phyloP scores from a whole-genome alignment of 768 basidiomycete genomes.

The Pulveroboletus frians region DNA sequence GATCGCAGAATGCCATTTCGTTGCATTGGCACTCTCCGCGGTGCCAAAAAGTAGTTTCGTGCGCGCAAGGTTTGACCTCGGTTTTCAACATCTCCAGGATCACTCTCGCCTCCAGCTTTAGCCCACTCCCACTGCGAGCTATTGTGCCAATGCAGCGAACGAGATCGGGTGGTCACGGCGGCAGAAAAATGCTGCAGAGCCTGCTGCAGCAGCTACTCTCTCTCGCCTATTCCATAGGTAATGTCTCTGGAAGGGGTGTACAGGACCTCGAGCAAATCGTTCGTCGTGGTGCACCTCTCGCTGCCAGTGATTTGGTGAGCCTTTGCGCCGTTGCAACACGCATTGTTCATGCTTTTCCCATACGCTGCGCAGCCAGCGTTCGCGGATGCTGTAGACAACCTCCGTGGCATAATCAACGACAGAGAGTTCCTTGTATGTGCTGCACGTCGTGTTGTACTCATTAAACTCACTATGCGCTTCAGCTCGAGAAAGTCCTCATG shows the following conservation, averaged over 20 bases:
- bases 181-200: slow-evolving; percentile 1
- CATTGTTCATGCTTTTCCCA: not conserved
- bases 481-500: slow-evolving; percentile 62
- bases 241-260: slow-evolving; percentile 14
- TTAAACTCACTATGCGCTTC: slow-evolving; percentile 4
- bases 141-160: slow-evolving; percentile 4
- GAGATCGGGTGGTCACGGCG: not conserved
- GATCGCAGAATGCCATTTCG: slow-evolving; percentile 1
- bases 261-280: slow-evolving; percentile 27
- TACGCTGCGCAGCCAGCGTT: slow-evolving; percentile 39
- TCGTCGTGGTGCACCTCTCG: slow-evolving; percentile 24
- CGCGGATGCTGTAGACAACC: slow-evolving; percentile 42
- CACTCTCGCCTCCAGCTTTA: not conserved
- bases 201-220: slow-evolving; percentile 14
- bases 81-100: not conserved
- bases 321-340: not conserved
- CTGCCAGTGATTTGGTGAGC: slow-evolving; percentile 27
- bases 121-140: not conserved
- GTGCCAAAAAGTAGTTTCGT: not conserved
- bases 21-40: not conserved
- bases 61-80: not conserved
- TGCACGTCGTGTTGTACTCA: not conserved
- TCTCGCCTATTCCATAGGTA: slow-evolving; percentile 6
- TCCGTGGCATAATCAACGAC: slow-evolving; percentile 47
- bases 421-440: slow-evolving; percentile 52